Base-by-base conservation (phyloP, 2,329 filamentous ascomycete genomes). In the Colletotrichum limetticola region DNA sequence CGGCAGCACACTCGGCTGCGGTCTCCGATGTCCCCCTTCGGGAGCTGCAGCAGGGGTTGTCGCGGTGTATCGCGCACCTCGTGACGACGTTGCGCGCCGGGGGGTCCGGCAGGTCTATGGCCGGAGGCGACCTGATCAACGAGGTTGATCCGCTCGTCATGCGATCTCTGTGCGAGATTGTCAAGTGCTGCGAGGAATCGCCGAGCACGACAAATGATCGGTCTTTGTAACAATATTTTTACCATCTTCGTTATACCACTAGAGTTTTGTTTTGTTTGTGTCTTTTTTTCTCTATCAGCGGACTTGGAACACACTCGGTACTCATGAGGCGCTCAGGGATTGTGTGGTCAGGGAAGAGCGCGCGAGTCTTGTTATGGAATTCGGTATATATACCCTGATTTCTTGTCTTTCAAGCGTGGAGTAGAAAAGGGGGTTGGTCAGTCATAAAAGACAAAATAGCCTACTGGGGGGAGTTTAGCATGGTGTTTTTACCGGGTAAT, bases 61-160 rank as follows among this genome's bases (percentile, higher is more conserved):
- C 85, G 56, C 82, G 81, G 56, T 91, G 89, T 77, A 86, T 91
- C 69, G 82, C 82, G 2, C 79, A 86, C 19, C 80, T 91, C 2
- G 84, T 90, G 0, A 81, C 84, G 3, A 89, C 88, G 5, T 83
- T 90, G 14, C 75, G 74, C 49, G 66, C 26, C 3, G 74, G 72
- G 30, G 74, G 63, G 6, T 49, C 42, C 12, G 70, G 74, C 2
- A 35, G 64, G 14, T 61, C 63, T 12, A 19, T 74, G 9, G 62
- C 68, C 5, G 67, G 66, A 4, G 74, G 66, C 1, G 74, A 75
- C 5, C 56, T 81, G 5, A 74, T 76, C 2, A 77, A 78, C 4
- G 80, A 82, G 22, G 76, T 79, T 0, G 84, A 86, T 35, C 78
- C 79, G 67, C 76, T 84, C 7, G 79, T 85, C n/a, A 76, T 84